Evolutionary conservation across 208 protist species (phyloP).

Genomic region (Trypanosomatidae sp.): DNA sequence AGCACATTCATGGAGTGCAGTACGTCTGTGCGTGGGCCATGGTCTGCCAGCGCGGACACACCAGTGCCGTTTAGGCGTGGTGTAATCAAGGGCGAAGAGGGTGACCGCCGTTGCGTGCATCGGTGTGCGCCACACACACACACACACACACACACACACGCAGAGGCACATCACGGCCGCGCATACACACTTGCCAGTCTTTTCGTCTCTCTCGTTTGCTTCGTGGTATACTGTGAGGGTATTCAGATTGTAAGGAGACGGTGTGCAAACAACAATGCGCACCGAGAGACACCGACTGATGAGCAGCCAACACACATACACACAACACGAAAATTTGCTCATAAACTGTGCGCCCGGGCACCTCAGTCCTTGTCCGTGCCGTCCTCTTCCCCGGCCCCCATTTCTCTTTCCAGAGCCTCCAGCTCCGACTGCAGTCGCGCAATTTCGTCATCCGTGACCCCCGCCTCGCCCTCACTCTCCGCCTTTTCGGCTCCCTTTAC

Average conservation of each 20-base stretch:
- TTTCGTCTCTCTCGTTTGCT: not conserved
- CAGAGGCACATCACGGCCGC: too few species aligned
- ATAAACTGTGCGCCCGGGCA: not conserved
- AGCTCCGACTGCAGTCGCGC: slow-evolving; percentile 84
- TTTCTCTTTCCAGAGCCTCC: slow-evolving; percentile 65
- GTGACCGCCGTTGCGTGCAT: not conserved
- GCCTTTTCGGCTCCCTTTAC: not conserved
- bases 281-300: not conserved
- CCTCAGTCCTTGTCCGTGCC: not conserved
- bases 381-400: slow-evolving; percentile 13
- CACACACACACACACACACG: too few species aligned
- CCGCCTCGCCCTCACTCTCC: slow-evolving; percentile 12
- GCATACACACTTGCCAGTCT: not conserved
- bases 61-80: not conserved
- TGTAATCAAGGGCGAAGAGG: not conserved
- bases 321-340: not conserved
- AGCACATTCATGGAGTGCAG: not conserved
- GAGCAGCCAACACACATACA: not conserved
- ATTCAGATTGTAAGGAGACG: not conserved
- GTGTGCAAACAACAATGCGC: not conserved
- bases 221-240: not conserved
- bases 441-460: slow-evolving; percentile 63
- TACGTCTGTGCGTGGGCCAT: not conserved
- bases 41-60: not conserved
- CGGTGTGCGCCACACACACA: too few species aligned